Percentiles rank a stretch among this genome's conserved stretches.
Conservation (phyloP, 306 rosid species). For the Corylus avellana region DNA sequence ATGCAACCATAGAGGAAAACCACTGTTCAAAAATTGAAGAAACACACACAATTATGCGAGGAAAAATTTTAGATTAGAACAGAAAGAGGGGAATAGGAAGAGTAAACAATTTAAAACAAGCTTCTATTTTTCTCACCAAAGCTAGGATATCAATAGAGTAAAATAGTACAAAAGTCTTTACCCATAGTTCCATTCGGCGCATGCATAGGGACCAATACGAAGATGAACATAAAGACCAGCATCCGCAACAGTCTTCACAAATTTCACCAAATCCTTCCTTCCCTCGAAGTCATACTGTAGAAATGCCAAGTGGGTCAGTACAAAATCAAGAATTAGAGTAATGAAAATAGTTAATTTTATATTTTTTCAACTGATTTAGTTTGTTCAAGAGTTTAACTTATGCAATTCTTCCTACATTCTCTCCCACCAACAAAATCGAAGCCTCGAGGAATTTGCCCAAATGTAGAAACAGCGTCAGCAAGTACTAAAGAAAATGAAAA, state of each 20-base stretch:
- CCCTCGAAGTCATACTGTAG: slow-evolving; percentile 79
- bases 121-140: slow-evolving; percentile 1
- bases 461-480: slow-evolving; percentile 10
- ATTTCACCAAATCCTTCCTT: slow-evolving; percentile 68
- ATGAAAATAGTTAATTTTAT: no score
- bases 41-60: not conserved
- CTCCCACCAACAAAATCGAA: no score
- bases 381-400: not conserved
- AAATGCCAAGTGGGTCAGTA: slow-evolving; percentile 12
- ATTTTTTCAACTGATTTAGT: not conserved
- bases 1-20: slow-evolving; percentile 92
- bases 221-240: slow-evolving; percentile 86
- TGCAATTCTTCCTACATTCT: no score
- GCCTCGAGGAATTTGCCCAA: slow-evolving; percentile 6
- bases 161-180: slow-evolving; percentile 16
- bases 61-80: not conserved
- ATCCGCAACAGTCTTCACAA: slow-evolving; percentile 75
- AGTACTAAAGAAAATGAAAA: not conserved
- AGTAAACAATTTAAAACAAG: no score
- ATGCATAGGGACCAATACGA: slow-evolving; percentile 91
- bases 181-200: slow-evolving; percentile 99
- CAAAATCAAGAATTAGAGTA: not conserved
- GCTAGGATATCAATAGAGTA: not conserved
- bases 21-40: slow-evolving; percentile 50
- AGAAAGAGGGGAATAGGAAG: not conserved